A percentile compares a stretch with the other conserved stretches of the same genome.
phyloP scores from a whole-genome alignment of 2,329 filamentous ascomycete species.

The Trichoderma oligosporum region DNA sequence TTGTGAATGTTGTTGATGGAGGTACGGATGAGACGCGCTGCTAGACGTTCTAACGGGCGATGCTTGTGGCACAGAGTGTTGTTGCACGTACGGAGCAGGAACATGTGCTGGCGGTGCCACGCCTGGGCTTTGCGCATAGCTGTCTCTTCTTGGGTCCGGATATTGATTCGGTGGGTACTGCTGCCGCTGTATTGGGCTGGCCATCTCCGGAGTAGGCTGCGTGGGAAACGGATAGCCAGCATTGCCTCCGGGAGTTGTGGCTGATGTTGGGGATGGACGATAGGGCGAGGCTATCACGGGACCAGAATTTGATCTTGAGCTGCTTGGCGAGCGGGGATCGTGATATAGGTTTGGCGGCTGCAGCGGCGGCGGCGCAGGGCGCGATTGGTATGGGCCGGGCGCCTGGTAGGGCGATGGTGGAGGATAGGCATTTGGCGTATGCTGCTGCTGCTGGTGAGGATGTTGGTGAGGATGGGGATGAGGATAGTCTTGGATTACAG shows the following conservation, averaged over 20 bases:
- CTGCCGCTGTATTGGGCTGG: slow-evolving; percentile 51
- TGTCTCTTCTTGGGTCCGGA: slow-evolving; percentile 44
- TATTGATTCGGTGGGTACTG: slow-evolving; percentile 46
- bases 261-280: slow-evolving; percentile 46
- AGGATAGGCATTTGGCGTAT: slow-evolving; percentile 35
- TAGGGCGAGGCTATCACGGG: slow-evolving; percentile 43
- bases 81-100: slow-evolving; percentile 38
- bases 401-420: slow-evolving; percentile 39
- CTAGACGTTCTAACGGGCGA: slow-evolving; percentile 46
- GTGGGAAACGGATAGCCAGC: slow-evolving; percentile 50
- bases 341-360: slow-evolving; percentile 43
- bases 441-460: slow-evolving; percentile 27
- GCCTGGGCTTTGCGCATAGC: slow-evolving; percentile 43
- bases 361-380: slow-evolving; percentile 43
- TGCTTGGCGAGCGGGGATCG: slow-evolving; percentile 50
- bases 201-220: slow-evolving; percentile 40
- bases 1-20: slow-evolving; percentile 52
- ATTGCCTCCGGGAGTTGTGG: slow-evolving; percentile 36
- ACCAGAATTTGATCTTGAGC: slow-evolving; percentile 31
- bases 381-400: slow-evolving; percentile 42
- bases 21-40: slow-evolving; percentile 34
- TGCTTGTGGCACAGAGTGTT: slow-evolving; percentile 43
- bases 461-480: slow-evolving; percentile 13
- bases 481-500: slow-evolving; percentile 45
- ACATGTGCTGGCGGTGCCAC: slow-evolving; percentile 28